Conservation (phyloP, 768 basidiomycete species). For the Phanerochaete carnosa region DNA sequence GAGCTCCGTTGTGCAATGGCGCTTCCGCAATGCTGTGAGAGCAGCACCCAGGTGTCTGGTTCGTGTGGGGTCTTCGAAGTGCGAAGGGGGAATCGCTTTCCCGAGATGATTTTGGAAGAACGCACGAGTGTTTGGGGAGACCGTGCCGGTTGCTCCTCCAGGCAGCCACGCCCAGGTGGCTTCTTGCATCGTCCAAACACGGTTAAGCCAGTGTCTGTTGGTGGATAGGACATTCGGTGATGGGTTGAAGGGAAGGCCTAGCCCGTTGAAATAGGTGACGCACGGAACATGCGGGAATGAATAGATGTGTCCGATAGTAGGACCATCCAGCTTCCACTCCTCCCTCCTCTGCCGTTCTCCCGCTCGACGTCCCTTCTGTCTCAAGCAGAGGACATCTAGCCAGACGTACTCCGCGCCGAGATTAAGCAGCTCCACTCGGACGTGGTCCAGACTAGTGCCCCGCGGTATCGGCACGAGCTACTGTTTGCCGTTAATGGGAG, state of each 20-base stretch:
- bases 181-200: constrained; percentile 8
- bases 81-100: background rate
- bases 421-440: constrained; percentile 7
- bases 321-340: constrained; percentile 7
- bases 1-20: background rate
- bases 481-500: constrained; percentile 1
- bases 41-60: background rate
- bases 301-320: constrained; percentile 3
- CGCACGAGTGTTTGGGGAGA: background rate
- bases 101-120: background rate
- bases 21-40: background rate
- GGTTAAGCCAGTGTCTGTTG: constrained; percentile 8
- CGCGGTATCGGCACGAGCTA: constrained; percentile 6
- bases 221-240: background rate
- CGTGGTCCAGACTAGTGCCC: background rate
- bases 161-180: background rate
- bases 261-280: constrained; percentile 3
- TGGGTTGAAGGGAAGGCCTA: background rate
- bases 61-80: background rate
- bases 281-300: background rate
- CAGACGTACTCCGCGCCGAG: background rate
- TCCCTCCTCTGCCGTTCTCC: background rate
- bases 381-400: constrained; percentile 3
- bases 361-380: background rate
- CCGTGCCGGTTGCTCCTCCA: background rate